Conservation (phyloP, 2,329 filamentous ascomycete genomes). For the Verruconis gallopava region DNA sequence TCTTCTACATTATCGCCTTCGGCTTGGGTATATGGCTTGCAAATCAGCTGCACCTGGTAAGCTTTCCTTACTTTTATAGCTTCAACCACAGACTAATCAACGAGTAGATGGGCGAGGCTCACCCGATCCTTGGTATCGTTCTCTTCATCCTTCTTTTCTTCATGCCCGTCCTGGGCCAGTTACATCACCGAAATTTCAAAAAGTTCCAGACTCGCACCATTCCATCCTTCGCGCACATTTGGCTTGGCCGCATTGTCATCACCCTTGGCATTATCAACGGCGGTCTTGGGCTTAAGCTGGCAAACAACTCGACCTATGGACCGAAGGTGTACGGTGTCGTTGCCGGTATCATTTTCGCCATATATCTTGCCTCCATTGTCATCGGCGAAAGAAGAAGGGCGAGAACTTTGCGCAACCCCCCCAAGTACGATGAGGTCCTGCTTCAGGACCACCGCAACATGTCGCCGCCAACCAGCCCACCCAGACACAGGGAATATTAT, state of each 20-base stretch:
- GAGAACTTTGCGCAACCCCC: slow-evolving; percentile 1
- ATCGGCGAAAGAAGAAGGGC: slow-evolving; percentile 10
- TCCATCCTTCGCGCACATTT: slow-evolving; percentile 39
- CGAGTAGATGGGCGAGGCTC: slow-evolving; percentile 29
- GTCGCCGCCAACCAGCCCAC: too few species aligned
- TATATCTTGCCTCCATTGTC: slow-evolving; percentile 10
- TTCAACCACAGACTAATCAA: too few species aligned
- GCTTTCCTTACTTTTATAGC: too few species aligned
- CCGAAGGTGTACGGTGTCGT: slow-evolving; percentile 38
- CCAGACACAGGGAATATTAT: too few species aligned
- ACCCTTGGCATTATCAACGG: slow-evolving; percentile 43
- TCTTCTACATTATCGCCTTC: slow-evolving; percentile 35
- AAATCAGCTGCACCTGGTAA: slow-evolving; percentile 18
- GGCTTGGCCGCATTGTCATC: slow-evolving; percentile 40
- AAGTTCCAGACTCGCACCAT: slow-evolving; percentile 31
- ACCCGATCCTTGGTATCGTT: slow-evolving; percentile 42
- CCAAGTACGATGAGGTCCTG: slow-evolving; percentile 9
- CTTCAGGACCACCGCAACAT: not conserved
- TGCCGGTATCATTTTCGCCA: slow-evolving; percentile 34
- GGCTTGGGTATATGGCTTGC: slow-evolving; percentile 40
- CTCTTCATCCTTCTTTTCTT: slow-evolving; percentile 40
- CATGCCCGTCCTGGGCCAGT: slow-evolving; percentile 37
- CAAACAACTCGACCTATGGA: slow-evolving; percentile 26
- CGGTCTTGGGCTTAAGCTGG: slow-evolving; percentile 39
- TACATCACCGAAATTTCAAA: slow-evolving; percentile 40